Conservation (phyloP, 352 stramenopile genomes). For the Globisporangium acanthophoron region DNA sequence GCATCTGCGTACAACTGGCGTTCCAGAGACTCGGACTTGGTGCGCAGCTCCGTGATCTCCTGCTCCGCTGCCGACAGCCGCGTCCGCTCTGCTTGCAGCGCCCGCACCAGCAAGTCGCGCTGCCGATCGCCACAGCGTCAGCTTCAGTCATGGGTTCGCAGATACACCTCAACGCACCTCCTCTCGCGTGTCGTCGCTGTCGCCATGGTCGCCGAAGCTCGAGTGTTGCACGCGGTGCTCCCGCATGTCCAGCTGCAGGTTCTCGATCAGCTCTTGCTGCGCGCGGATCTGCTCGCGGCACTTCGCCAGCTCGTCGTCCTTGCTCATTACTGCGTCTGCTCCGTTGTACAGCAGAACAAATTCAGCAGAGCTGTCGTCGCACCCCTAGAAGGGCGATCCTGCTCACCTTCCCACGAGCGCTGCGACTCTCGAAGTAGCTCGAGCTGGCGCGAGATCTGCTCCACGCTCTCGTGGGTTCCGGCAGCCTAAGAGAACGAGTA, state of each 20-base stretch:
- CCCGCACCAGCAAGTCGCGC: conserved; percentile 17
- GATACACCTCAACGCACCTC: conserved; percentile 20
- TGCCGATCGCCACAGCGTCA: background rate
- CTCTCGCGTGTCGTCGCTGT: conserved; percentile 22
- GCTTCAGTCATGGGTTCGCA: background rate
- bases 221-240: background rate
- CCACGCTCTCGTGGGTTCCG: no score
- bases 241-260: conserved; percentile 42
- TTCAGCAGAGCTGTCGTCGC: no score
- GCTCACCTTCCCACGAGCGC: no score
- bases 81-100: conserved; percentile 11
- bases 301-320: conserved; percentile 29
- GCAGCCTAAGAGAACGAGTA: no score
- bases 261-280: conserved; percentile 56
- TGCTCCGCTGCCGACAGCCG: conserved; percentile 8
- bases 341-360: no score
- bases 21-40: conserved; percentile 6
- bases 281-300: conserved; percentile 47
- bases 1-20: background rate
- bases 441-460: no score
- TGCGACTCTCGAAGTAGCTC: no score
- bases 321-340: no score
- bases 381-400: no score
- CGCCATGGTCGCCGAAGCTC: conserved; percentile 6
- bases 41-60: conserved; percentile 8